These are phyloP conservation scores for Nadsonia starkeyi-henricii DNA, from an alignment of 1,139 yeast species.

Conservation along the genomic window DNA sequence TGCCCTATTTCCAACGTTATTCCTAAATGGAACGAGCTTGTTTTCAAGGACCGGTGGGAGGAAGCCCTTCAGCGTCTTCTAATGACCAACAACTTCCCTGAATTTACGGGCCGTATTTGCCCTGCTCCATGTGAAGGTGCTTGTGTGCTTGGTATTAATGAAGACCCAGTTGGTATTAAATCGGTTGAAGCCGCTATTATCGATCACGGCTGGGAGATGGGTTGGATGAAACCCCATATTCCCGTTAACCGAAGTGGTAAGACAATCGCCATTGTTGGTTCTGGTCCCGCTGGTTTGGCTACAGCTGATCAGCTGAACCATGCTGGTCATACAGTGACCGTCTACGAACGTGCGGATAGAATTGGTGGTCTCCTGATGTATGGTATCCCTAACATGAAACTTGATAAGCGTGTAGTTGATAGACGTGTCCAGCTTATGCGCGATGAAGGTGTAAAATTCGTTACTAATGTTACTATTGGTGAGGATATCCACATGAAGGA, in stretches of 20 bases:
- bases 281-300: conserved; percentile 96
- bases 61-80: conserved; percentile 84
- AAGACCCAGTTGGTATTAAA: conserved; percentile 93
- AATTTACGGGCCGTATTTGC: conserved; percentile 94
- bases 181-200: conserved; percentile 93
- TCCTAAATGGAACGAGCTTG: conserved; percentile 96
- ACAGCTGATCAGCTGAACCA: conserved; percentile 93
- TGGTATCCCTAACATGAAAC: conserved; percentile 98
- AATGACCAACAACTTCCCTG: conserved; percentile 98
- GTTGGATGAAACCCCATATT: conserved; percentile 84
- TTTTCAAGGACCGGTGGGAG: conserved; percentile 88
- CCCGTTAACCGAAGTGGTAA: conserved; percentile 75
- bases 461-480: conserved; percentile 68
- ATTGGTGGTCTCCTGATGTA: conserved; percentile 97
- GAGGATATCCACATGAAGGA: conserved; percentile 34
- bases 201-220: conserved; percentile 91
- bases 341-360: conserved; percentile 87
- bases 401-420: conserved; percentile 84
- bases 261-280: conserved; percentile 76
- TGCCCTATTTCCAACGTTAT: conserved; percentile 95
- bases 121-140: conserved; percentile 99
- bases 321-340: conserved; percentile 87
- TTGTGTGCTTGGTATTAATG: conserved; percentile 87
- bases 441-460: conserved; percentile 79
- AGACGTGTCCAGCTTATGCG: conserved; percentile 83